Percentiles rank a stretch among this genome's conserved stretches.
Conservation (phyloP, 1,284 basidiomycete genomes). For the Apiotrichum laibachii region DNA sequence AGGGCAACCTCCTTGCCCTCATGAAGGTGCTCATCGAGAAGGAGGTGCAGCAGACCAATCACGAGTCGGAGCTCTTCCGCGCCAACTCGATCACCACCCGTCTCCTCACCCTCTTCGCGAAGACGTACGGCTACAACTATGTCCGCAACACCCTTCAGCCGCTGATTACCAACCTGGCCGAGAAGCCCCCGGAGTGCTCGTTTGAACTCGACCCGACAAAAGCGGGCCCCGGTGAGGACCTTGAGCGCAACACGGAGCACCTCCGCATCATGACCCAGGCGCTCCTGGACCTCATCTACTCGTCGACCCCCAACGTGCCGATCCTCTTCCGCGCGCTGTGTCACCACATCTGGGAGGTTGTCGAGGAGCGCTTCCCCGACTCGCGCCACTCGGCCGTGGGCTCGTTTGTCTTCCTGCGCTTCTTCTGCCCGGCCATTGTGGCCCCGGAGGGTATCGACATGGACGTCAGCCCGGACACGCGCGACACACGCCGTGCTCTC, state of each 20-base stretch:
- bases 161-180: conserved; percentile 68
- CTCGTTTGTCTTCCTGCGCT: conserved; percentile 85
- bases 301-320: conserved; percentile 69
- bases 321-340: conserved; percentile 83
- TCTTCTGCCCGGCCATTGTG: conserved; percentile 72
- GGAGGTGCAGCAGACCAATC: conserved; percentile 72
- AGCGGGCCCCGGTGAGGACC: conserved; percentile 59
- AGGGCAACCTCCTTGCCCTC: conserved; percentile 64
- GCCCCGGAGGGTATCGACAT: conserved; percentile 80
- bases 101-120: conserved; percentile 78
- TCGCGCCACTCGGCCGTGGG: conserved; percentile 81
- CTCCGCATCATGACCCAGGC: conserved; percentile 71
- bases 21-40: conserved; percentile 79
- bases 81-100: conserved; percentile 81
- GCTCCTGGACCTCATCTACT: conserved; percentile 71
- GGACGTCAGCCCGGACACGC: conserved; percentile 64
- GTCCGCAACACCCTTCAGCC: conserved; percentile 72
- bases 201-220: conserved; percentile 76
- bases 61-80: conserved; percentile 75
- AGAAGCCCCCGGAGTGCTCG: conserved; percentile 68
- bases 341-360: conserved; percentile 73
- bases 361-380: conserved; percentile 78
- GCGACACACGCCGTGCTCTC: conserved; percentile 67
- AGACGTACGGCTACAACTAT: conserved; percentile 83
- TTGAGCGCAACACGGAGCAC: conserved; percentile 67